Base-by-base conservation (phyloP, 306 rosid species). In the Delonix regia region DNA sequence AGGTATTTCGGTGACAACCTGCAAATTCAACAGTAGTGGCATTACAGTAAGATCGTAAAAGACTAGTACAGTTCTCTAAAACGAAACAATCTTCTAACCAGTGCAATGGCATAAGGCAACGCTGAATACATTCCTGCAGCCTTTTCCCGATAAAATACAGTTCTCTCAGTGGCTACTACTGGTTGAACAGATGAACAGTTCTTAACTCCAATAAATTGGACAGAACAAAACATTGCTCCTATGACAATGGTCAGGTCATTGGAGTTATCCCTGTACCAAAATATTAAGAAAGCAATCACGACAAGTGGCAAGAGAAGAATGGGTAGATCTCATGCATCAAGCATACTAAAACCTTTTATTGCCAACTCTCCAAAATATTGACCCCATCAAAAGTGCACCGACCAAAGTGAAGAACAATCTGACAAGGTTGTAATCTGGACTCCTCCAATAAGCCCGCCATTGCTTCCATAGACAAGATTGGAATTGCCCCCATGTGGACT, bases 91-190 rank as follows among this genome's bases (percentile, higher is more conserved):
- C 0, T 24, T 77, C 79, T 80, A 45, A 88, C 98, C 92, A 88
- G 97, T 47, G 95, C 91, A 19, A 95, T 56, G 79, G 99, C 99
- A 77, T 95, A 93, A 45, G 98, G 98, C 25, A 95, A 83, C 57
- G 98, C 97, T 15, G 98, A 81, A 73, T 95, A 95, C 96, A 95
- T 88, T 72, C 98, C 98, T 7, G 99, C 96, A 22, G 99, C 98
- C 62, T 86, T 90, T 88, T 95, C 99, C 64, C 98, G 49, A 79
- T 91, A 95, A 77, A 92, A 95, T 10, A 95, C 97, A 1, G 96
- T 89, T 85, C 99, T 87, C 69, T 95, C 99, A 44, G 88, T 28
- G 6, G 98, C 83, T 1, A 95, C 88, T 34, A 95, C 68, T 19
- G 99, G 99, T 75, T 95, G 99, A 64, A 95, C 91, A 0, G 99